A percentile compares a stretch with the other conserved stretches of the same genome.
Evolutionary conservation across 352 stramenopile genomes (phyloP).

Genomic region (Globisporangium alternatum): DNA sequence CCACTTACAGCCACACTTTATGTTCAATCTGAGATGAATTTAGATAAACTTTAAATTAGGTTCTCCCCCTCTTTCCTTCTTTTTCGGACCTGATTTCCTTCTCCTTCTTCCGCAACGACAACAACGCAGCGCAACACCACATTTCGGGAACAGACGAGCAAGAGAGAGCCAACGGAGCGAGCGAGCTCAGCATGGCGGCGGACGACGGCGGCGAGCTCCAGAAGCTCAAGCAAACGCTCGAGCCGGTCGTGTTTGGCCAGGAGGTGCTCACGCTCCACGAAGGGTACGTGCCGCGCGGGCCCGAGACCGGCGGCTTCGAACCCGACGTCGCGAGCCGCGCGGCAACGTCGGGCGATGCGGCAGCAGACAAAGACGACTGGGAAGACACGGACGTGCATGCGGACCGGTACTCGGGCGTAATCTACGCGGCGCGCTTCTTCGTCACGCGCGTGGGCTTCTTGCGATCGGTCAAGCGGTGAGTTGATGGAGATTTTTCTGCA

Average conservation of each 20-base stretch:
- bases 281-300: constrained; percentile 62
- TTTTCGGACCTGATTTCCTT: too few species aligned
- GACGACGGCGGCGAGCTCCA: constrained; percentile 52
- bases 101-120: too few species aligned
- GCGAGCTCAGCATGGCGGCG: constrained; percentile 9
- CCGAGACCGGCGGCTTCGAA: constrained; percentile 62
- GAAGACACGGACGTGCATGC: constrained; percentile 43
- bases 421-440: constrained; percentile 85
- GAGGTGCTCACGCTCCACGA: constrained; percentile 55
- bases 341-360: constrained; percentile 4
- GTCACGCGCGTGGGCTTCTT: constrained; percentile 82
- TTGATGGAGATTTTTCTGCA: not conserved
- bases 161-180: not conserved
- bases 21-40: too few species aligned
- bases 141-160: not conserved
- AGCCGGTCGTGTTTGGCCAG: constrained; percentile 49
- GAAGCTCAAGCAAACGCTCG: constrained; percentile 57
- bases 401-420: constrained; percentile 79
- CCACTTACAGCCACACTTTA: too few species aligned
- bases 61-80: too few species aligned
- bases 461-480: constrained; percentile 61
- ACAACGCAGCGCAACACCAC: too few species aligned
- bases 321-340: constrained; percentile 30
- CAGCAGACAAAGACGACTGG: constrained; percentile 32
- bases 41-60: too few species aligned